phyloP scores from a whole-genome alignment of 352 stramenopile species.

The Globisporangium recalcitrans region DNA sequence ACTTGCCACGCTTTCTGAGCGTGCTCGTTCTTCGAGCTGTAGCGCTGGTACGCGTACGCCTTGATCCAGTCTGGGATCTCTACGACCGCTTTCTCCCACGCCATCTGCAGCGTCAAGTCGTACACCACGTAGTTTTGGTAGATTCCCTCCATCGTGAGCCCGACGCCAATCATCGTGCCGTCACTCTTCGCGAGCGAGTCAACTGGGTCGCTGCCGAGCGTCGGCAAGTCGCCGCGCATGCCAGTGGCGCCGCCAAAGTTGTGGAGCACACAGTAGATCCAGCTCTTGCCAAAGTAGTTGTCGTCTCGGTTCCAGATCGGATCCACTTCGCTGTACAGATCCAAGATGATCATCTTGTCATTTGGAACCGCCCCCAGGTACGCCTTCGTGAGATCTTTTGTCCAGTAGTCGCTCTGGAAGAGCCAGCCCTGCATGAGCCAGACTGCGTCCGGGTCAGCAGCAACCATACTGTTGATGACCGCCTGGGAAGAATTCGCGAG shows the following conservation, averaged over 20 bases:
- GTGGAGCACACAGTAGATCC: constrained; percentile 83
- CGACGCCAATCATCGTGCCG: constrained; percentile 70
- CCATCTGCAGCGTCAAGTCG: constrained; percentile 70
- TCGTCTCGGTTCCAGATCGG: constrained; percentile 70
- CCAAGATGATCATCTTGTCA: constrained; percentile 73
- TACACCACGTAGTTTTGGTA: constrained; percentile 87
- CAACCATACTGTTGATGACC: constrained; percentile 71
- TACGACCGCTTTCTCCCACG: constrained; percentile 44
- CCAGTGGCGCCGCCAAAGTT: constrained; percentile 82
- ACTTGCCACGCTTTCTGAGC: constrained; percentile 48
- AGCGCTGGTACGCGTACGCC: constrained; percentile 48
- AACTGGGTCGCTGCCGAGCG: constrained; percentile 46
- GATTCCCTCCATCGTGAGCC: constrained; percentile 82
- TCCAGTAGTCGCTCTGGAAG: constrained; percentile 73
- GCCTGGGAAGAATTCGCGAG: constrained; percentile 52
- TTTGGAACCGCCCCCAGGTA: constrained; percentile 51
- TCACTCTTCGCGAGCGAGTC: constrained; percentile 35
- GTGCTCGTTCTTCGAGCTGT: constrained; percentile 49
- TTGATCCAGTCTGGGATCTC: constrained; percentile 45
- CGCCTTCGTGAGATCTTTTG: constrained; percentile 45
- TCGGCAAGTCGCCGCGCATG: constrained; percentile 66
- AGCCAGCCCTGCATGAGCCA: constrained; percentile 86
- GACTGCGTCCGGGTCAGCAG: constrained; percentile 60
- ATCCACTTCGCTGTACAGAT: constrained; percentile 73
- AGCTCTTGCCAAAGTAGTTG: constrained; percentile 80